Evolutionary conservation across 2,329 filamentous ascomycete species (phyloP).

Genomic region (Dactylellina haptotyla): DNA sequence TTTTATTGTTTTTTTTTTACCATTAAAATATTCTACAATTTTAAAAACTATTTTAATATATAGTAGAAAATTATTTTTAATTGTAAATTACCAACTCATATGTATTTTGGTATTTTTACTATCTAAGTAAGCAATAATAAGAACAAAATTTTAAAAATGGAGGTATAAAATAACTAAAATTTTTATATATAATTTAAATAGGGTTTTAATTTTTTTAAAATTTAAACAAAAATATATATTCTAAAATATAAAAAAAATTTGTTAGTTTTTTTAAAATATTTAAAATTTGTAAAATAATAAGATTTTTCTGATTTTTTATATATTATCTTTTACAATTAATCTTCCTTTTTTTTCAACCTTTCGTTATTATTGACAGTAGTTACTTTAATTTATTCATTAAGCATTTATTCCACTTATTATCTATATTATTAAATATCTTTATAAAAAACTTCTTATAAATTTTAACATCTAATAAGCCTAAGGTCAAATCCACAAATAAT

Average conservation of each 20-base stretch:
- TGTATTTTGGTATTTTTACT: neutral
- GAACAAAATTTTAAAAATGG: neutral
- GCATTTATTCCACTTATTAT: too few relatives aligned
- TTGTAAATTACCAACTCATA: neutral
- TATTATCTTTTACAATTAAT: neutral
- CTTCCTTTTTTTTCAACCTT: neutral
- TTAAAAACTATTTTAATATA: neutral
- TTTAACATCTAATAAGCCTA: too few relatives aligned
- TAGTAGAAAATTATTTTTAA: neutral
- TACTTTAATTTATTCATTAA: too few relatives aligned
- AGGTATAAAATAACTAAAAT: neutral
- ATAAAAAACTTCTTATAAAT: too few relatives aligned
- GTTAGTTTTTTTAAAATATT: too few relatives aligned
- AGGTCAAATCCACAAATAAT: too few relatives aligned
- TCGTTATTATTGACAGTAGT: too few relatives aligned
- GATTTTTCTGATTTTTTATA: neutral
- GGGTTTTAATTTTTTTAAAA: neutral
- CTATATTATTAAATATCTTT: too few relatives aligned
- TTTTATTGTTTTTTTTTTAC: neutral
- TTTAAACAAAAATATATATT: too few relatives aligned
- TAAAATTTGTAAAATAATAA: too few relatives aligned
- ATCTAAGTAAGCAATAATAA: neutral
- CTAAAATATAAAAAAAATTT: too few relatives aligned
- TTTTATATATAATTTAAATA: neutral
- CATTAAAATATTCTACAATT: neutral